Conservation (phyloP, 2,329 filamentous ascomycete species). For the Ceratocystis cubensis region DNA sequence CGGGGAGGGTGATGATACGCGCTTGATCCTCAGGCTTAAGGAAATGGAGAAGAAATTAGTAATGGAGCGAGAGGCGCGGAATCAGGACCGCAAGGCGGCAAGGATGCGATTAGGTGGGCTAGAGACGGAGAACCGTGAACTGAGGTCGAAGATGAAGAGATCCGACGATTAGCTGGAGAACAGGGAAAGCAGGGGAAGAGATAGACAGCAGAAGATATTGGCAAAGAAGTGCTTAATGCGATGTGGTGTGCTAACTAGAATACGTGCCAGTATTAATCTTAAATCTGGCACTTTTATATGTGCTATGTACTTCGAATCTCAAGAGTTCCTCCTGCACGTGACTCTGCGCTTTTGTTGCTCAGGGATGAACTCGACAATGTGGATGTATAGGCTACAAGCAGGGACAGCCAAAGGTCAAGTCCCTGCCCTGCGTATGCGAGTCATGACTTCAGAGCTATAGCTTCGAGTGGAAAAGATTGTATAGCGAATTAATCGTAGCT, state of each 20-base stretch:
- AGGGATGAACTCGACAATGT: no score
- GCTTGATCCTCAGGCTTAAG: conserved; percentile 73
- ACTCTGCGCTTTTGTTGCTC: no score
- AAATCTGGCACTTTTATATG: background rate
- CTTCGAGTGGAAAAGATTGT: no score
- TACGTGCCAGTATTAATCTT: background rate
- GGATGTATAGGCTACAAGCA: no score
- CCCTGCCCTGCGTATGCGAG: no score
- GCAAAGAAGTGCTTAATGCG: background rate
- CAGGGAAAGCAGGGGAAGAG: background rate
- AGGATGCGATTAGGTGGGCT: conserved; percentile 65
- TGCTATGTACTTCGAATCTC: no score
- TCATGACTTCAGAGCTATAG: no score
- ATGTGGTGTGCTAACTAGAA: background rate
- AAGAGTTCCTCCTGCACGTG: no score
- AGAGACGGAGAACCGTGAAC: conserved; percentile 58
- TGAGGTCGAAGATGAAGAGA: conserved; percentile 48
- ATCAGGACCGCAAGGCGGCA: conserved; percentile 74
- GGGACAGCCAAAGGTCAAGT: no score
- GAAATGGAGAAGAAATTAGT: conserved; percentile 84
- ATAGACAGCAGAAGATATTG: background rate
- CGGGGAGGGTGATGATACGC: conserved; percentile 42
- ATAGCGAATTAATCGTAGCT: no score
- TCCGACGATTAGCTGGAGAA: conserved; percentile 18
- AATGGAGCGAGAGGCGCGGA: conserved; percentile 72